Percentiles rank a stretch among this genome's conserved stretches.
Evolutionary conservation across 2,329 filamentous ascomycete species (phyloP).

Genomic region (Fusarium dimerum): DNA sequence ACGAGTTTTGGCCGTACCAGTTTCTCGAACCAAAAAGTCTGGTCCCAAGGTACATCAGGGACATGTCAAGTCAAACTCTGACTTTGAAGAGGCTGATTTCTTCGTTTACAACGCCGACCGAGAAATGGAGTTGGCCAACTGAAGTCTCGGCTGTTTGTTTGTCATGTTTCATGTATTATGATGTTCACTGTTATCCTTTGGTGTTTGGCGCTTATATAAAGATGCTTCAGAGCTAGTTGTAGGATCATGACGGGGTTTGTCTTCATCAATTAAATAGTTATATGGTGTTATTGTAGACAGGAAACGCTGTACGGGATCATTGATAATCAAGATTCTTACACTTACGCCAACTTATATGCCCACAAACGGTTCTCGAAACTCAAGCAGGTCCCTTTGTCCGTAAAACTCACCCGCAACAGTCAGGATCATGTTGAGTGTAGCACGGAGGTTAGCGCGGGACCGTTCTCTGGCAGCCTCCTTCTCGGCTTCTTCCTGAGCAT

Average conservation of each 20-base stretch:
- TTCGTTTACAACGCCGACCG: slow-evolving; percentile 48
- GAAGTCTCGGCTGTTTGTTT: neutral
- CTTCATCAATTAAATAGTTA: neutral
- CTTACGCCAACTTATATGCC: slow-evolving; percentile 37
- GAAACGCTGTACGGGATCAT: slow-evolving; percentile 14
- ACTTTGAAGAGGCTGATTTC: slow-evolving; percentile 73
- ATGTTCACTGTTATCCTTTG: slow-evolving; percentile 14
- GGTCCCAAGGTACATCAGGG: slow-evolving; percentile 42
- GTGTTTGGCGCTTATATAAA: slow-evolving; percentile 25
- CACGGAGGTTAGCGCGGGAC: slow-evolving; percentile 55
- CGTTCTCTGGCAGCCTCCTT: slow-evolving; percentile 33
- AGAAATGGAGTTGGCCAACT: slow-evolving; percentile 40
- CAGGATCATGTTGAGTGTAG: slow-evolving; percentile 90
- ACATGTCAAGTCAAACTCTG: slow-evolving; percentile 47
- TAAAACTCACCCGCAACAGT: slow-evolving; percentile 86
- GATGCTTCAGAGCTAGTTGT: slow-evolving; percentile 22
- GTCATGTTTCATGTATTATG: slow-evolving; percentile 1
- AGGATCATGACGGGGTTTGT: slow-evolving; percentile 11
- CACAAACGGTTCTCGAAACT: slow-evolving; percentile 66
- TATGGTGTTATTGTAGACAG: slow-evolving; percentile 6
- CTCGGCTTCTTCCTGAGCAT: slow-evolving; percentile 23
- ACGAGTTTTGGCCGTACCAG: slow-evolving; percentile 52
- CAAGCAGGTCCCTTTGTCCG: slow-evolving; percentile 83
- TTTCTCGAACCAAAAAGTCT: slow-evolving; percentile 31
- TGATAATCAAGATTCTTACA: slow-evolving; percentile 4